These are phyloP conservation scores for Keqinozyma sinolaborantium DNA, from an alignment of 1,139 yeast genomes.

Conservation along the genomic window DNA sequence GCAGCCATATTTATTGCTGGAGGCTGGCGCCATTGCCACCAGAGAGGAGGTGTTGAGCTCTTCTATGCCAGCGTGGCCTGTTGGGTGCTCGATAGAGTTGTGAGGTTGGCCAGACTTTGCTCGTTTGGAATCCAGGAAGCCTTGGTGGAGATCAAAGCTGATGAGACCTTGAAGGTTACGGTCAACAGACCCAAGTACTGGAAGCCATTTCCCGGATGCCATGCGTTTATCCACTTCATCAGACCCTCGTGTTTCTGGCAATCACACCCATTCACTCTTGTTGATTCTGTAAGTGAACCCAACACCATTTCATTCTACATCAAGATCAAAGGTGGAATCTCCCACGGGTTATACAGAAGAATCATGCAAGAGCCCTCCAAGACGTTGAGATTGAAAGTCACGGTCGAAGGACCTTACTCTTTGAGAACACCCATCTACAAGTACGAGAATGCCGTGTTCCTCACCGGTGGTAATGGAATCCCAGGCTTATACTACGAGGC, in stretches of 20 bases:
- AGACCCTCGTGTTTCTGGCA: slow-evolving; percentile 55
- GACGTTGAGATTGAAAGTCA: slow-evolving; percentile 14
- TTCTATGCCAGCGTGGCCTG: slow-evolving; percentile 15
- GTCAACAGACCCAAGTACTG: slow-evolving; percentile 14
- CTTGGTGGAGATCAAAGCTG: slow-evolving; percentile 29
- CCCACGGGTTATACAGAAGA: slow-evolving; percentile 27
- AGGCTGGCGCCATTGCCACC: slow-evolving; percentile 37
- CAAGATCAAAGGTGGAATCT: slow-evolving; percentile 45
- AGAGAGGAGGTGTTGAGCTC: slow-evolving; percentile 11
- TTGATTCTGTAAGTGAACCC: slow-evolving; percentile 29
- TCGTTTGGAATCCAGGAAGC: slow-evolving; percentile 39
- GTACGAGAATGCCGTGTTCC: slow-evolving; percentile 19
- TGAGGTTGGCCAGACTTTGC: slow-evolving; percentile 18
- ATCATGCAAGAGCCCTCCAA: slow-evolving; percentile 6
- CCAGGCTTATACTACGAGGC: slow-evolving; percentile 34
- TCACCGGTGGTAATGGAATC: slow-evolving; percentile 29
- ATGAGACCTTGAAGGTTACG: slow-evolving; percentile 10
- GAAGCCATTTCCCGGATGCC: slow-evolving; percentile 39
- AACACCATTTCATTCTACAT: slow-evolving; percentile 36
- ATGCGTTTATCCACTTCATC: slow-evolving; percentile 50
- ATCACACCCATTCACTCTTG: slow-evolving; percentile 63
- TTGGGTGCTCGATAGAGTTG: slow-evolving; percentile 27
- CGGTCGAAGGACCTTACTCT: slow-evolving; percentile 28
- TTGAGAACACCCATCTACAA: slow-evolving; percentile 15
- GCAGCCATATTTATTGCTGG: slow-evolving; percentile 19